Conservation (phyloP, 495 filamentous ascomycete species). For the Aspergillus saccharolyticus region DNA sequence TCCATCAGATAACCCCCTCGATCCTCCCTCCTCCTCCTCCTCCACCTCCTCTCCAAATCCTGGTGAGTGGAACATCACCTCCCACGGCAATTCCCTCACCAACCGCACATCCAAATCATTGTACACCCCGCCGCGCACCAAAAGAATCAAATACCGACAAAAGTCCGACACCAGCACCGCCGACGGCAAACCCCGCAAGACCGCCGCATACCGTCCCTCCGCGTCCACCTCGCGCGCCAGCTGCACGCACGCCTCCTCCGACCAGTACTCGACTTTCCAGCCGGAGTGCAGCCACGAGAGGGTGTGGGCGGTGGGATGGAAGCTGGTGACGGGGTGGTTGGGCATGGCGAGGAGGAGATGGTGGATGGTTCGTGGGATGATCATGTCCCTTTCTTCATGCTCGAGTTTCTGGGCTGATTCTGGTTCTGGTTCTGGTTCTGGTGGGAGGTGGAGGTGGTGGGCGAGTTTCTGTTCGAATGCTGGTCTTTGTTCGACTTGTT, state of each 20-base stretch:
- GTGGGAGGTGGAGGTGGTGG: background rate
- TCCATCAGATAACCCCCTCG: too few relatives aligned
- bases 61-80: background rate
- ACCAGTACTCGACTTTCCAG: background rate
- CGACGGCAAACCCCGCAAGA: background rate
- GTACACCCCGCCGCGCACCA: background rate
- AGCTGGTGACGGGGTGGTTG: background rate
- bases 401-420: too few relatives aligned
- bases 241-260: background rate
- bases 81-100: background rate
- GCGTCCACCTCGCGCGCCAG: background rate
- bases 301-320: background rate
- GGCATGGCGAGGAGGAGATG: background rate
- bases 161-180: background rate
- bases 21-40: too few relatives aligned
- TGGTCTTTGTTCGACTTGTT: too few relatives aligned
- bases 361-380: background rate
- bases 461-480: too few relatives aligned
- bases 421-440: too few relatives aligned
- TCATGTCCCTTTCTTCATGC: too few relatives aligned
- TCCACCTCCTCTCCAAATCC: too few relatives aligned
- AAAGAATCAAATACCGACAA: background rate
- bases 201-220: background rate
- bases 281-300: background rate
- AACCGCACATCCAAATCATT: background rate